Base-by-base conservation (phyloP, 495 filamentous ascomycete genomes). In the Neurospora discreta region DNA sequence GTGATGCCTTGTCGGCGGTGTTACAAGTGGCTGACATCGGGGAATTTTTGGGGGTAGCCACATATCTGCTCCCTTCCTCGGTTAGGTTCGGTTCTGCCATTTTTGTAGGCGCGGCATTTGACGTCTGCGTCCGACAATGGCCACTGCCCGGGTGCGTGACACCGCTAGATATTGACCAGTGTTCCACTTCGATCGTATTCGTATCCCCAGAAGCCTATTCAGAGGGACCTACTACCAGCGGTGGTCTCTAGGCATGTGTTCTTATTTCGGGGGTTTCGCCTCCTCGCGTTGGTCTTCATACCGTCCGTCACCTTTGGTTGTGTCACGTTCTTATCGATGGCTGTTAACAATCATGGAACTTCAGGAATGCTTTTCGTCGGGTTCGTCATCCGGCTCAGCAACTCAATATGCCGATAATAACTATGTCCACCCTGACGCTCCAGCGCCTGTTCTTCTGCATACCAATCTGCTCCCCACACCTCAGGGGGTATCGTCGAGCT, bases 391-490 rank as follows among this genome's bases (percentile, higher is more conserved):
- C 85, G 80, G 72, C 81, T 84, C 67, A 86, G 70, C 68, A 86
- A 76, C 76, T 85, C 84, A 69, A 86, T 86, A 68, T 86, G 84
- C 68, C 81, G 79, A 13, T 83, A 78, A 60, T 79, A 80, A 2
- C 69, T 75, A 73, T 79, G 73, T 68, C 75, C 75, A 33, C 72
- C 72, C 73, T 74, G 75, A 3, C 43, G 75, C 42, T 79, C 72
- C 13, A 81, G 69, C 30, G 78, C 77, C n/a, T 74, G 67, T 70
- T 78, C 80, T 70, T 84, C 82, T n/a, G 77, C 81, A 9, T 75
- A 81, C 80, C 83, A 84, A 71, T 83, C 82, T 3, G 80, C 77
- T 69, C 84, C 84, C 86, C 86, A 88, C 4, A 84, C 75, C 18
- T 86, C 82, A 0, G 83, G 76, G n/a, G 85, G 85, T 39, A 87